Evolutionary conservation across 2,329 filamentous ascomycete species (phyloP), one percentile per base, ranked within the genome.

Genomic region (Orbilia quercus): DNA sequence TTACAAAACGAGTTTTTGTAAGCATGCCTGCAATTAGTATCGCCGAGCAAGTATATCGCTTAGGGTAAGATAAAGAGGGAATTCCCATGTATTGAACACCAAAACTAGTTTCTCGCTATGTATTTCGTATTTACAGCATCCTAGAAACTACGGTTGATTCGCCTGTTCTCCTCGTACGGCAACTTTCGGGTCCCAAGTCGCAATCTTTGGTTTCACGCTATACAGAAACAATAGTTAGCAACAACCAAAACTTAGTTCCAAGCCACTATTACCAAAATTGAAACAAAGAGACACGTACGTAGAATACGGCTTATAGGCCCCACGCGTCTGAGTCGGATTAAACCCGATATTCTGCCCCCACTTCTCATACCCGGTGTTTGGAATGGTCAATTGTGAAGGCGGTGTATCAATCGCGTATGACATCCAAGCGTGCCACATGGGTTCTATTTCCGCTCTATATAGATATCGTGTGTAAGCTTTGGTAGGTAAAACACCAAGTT

Each of bases 401-500:
- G 94, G 88, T 82, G 91, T 90, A 82, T 98, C 92, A 78, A 96
- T 89, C 82, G 89, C 84, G 83, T 99, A 98, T 76, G 92, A 92
- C 78, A 99, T 92, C 95, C 95, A 99, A 28, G 91, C 92, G 83
- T 98, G 95, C 95, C 86, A 88, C 82, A 94, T 91, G 55, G 94
- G 93, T 82, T 98, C 94, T 78, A 97, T 91, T 62, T 97, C 91
- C 70, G 87, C 87, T 75, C 88, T 90, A 34, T 11, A 34, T 45
- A 14, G 34, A 53, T 31, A 50, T 11, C 60, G 50, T 76, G 7
- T 18, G 20, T 69, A 28, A 69, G 54, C 11, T 18, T 48, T 40
- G 16, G 28, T 48, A 47, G 7, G 12, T 5, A 7, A 25, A 79
- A 12, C 23, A 25, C 28, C 28, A 4, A 31, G n/a, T 7, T 36